These are phyloP conservation scores for Ogataea nakhonphanomensis DNA, from an alignment of 805 yeast species.

Conservation along the genomic window DNA sequence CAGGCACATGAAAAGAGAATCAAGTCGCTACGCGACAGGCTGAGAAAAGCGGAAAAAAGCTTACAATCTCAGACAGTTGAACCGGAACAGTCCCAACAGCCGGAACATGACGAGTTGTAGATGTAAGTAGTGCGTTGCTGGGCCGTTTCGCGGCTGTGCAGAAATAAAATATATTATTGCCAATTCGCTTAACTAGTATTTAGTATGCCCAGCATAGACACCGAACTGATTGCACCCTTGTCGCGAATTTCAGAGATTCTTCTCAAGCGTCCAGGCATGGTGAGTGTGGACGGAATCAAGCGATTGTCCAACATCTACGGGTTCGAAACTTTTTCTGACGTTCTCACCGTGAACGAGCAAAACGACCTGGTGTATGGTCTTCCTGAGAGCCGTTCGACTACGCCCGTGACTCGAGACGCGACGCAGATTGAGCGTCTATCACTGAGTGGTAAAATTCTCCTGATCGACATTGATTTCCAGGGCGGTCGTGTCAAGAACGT, in stretches of 20 bases:
- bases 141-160: conserved; percentile 8
- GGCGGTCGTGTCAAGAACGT: conserved; percentile 26
- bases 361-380: conserved; percentile 31
- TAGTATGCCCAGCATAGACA: conserved; percentile 33
- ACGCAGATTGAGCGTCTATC: conserved; percentile 29
- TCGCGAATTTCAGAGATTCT: conserved; percentile 33
- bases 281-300: conserved; percentile 32
- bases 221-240: conserved; percentile 32
- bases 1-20: conserved; percentile 30
- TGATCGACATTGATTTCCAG: conserved; percentile 37
- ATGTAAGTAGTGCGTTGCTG: background rate
- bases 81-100: background rate
- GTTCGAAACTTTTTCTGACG: conserved; percentile 35
- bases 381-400: conserved; percentile 17
- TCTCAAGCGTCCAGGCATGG: conserved; percentile 35
- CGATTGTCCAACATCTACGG: conserved; percentile 36
- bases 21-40: conserved; percentile 22
- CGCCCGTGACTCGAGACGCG: conserved; percentile 13
- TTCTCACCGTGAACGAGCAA: conserved; percentile 34
- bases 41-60: conserved; percentile 17
- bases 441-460: conserved; percentile 34
- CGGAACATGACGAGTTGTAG: conserved; percentile 22
- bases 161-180: background rate
- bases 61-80: conserved; percentile 2
- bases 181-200: background rate